Evolutionary conservation across 2,329 filamentous ascomycete genomes (phyloP).

Genomic region (Beauveria rudraprayagi): DNA sequence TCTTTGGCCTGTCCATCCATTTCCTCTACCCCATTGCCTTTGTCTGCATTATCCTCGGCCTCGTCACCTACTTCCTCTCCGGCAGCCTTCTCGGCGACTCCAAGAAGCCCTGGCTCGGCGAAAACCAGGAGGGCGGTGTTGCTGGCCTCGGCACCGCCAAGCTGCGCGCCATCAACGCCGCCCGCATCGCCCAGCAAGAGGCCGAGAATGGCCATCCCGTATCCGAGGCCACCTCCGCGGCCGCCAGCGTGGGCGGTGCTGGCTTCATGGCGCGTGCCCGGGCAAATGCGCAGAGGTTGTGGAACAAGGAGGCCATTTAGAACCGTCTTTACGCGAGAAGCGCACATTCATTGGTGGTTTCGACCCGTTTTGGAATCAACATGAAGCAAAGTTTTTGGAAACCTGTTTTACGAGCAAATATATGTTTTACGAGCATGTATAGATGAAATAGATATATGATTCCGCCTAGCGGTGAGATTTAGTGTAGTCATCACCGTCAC

Average conservation of each 20-base stretch:
- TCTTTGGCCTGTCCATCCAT: slow-evolving; percentile 74
- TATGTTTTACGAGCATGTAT: background rate
- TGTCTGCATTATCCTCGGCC: slow-evolving; percentile 78
- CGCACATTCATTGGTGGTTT: background rate
- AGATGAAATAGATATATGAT: background rate
- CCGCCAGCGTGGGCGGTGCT: background rate
- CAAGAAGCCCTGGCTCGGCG: slow-evolving; percentile 90
- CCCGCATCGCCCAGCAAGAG: slow-evolving; percentile 32
- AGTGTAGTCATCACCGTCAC: background rate
- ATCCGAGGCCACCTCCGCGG: background rate
- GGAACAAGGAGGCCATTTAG: background rate
- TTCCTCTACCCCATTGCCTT: slow-evolving; percentile 95
- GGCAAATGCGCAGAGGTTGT: background rate
- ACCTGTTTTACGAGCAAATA: background rate
- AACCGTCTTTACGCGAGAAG: background rate
- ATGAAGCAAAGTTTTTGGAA: background rate
- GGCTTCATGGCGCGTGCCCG: slow-evolving; percentile 1
- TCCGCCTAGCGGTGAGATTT: background rate
- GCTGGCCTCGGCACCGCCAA: slow-evolving; percentile 80
- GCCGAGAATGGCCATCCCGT: slow-evolving; percentile 18
- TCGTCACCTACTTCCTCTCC: slow-evolving; percentile 80
- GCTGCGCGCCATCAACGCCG: slow-evolving; percentile 58
- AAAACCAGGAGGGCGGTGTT: slow-evolving; percentile 74
- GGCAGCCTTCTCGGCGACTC: slow-evolving; percentile 78
- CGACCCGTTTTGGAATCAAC: background rate